A percentile compares a stretch with the other conserved stretches of the same genome.
Evolutionary conservation across 1,139 yeast genomes (phyloP).

Genomic region (Sugiyamaella japonica): DNA sequence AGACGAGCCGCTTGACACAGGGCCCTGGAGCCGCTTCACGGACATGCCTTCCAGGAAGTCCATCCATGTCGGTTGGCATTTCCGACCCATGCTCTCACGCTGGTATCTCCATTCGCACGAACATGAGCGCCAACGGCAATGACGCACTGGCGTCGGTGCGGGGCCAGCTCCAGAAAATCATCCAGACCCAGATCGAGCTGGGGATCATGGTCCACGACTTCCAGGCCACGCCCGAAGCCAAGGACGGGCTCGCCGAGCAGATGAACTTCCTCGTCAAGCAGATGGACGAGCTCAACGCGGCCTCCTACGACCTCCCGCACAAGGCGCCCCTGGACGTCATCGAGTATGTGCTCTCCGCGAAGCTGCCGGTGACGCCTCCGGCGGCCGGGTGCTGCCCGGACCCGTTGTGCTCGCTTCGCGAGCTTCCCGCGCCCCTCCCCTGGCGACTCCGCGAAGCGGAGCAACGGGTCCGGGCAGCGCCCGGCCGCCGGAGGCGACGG

Average conservation of each 20-base stretch:
- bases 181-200: slow-evolving; percentile 84
- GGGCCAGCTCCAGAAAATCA: slow-evolving; percentile 63
- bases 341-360: too few relatives aligned
- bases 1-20: too few relatives aligned
- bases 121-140: slow-evolving; percentile 21
- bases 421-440: too few relatives aligned
- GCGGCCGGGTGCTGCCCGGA: neutral
- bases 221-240: slow-evolving; percentile 74
- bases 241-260: slow-evolving; percentile 51
- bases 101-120: too few relatives aligned
- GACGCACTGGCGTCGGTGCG: slow-evolving; percentile 48
- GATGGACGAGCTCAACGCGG: slow-evolving; percentile 23
- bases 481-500: neutral
- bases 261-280: slow-evolving; percentile 29
- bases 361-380: too few relatives aligned
- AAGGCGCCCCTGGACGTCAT: slow-evolving; percentile 39
- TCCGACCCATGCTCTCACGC: too few relatives aligned
- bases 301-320: slow-evolving; percentile 25
- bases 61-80: too few relatives aligned
- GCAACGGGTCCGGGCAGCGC: too few relatives aligned
- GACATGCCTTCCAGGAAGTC: too few relatives aligned
- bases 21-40: too few relatives aligned
- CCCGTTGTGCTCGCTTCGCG: neutral
- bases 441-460: too few relatives aligned
- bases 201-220: slow-evolving; percentile 93